Evolutionary conservation across 371 early-diverging fungal species (phyloP).

Genomic region (Saksenaea vasiformis): DNA sequence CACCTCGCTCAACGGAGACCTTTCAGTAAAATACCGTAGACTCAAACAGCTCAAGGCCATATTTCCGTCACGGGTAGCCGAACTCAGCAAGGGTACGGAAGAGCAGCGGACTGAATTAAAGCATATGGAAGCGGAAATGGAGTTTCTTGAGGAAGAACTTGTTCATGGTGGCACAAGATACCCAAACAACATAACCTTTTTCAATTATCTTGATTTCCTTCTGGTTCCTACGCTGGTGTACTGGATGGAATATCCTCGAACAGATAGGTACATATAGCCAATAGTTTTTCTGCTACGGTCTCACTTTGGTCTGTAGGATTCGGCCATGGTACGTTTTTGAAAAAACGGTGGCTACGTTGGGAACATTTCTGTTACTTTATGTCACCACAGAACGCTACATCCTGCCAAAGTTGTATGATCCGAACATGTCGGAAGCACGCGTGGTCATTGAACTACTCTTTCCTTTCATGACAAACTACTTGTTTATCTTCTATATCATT

Average conservation of each 20-base stretch:
- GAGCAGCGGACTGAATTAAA: slow-evolving; percentile 11
- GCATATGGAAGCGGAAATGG: slow-evolving; percentile 51
- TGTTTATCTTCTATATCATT: slow-evolving; percentile 92
- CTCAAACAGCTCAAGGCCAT: slow-evolving; percentile 39
- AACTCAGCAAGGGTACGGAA: slow-evolving; percentile 6
- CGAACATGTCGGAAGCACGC: slow-evolving; percentile 50
- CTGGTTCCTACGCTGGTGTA: slow-evolving; percentile 91
- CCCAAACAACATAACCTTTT: slow-evolving; percentile 82
- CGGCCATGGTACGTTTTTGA: slow-evolving; percentile 87
- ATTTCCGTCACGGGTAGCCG: slow-evolving; percentile 31
- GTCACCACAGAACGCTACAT: slow-evolving; percentile 87
- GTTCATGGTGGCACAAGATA: slow-evolving; percentile 58
- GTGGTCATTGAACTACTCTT: slow-evolving; percentile 74
- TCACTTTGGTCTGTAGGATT: slow-evolving; percentile 53
- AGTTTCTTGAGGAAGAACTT: slow-evolving; percentile 65
- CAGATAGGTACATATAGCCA: slow-evolving; percentile 56
- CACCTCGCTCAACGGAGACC: slow-evolving; percentile 70
- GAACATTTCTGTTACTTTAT: slow-evolving; percentile 80
- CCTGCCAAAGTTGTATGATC: slow-evolving; percentile 75
- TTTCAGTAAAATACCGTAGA: slow-evolving; percentile 53
- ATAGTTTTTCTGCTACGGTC: not conserved
- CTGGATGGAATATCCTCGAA: slow-evolving; percentile 93
- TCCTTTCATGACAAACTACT: slow-evolving; percentile 88
- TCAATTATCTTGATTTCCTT: slow-evolving; percentile 88
- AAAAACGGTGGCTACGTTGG: slow-evolving; percentile 80